Evolutionary conservation across 2,329 filamentous ascomycete genomes (phyloP).

Genomic region (Paracoccidioides brasiliensis): DNA sequence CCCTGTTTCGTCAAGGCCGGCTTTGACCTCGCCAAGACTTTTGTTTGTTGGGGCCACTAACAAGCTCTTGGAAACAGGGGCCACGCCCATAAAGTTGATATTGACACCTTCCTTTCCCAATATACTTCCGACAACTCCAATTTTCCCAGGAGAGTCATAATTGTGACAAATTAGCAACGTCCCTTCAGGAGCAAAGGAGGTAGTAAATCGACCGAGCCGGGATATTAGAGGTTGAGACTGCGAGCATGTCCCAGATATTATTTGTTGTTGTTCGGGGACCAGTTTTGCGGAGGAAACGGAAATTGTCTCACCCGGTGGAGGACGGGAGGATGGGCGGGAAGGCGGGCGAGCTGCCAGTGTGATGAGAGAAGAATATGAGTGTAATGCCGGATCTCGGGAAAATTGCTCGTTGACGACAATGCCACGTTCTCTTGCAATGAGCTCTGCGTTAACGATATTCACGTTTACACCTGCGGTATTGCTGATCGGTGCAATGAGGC

Average conservation of each 20-base stretch:
- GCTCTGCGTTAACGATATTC: slow-evolving; percentile 69
- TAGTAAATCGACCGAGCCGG: slow-evolving; percentile 58
- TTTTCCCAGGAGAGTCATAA: slow-evolving; percentile 70
- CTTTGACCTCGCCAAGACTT: slow-evolving; percentile 13
- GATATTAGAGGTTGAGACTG: slow-evolving; percentile 46
- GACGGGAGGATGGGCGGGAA: slow-evolving; percentile 23
- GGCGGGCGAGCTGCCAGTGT: slow-evolving; percentile 47
- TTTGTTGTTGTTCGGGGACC: slow-evolving; percentile 31
- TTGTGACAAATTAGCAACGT: slow-evolving; percentile 68
- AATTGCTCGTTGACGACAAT: slow-evolving; percentile 65
- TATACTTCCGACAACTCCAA: slow-evolving; percentile 61
- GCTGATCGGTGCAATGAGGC: slow-evolving; percentile 56
- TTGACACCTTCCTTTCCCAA: slow-evolving; percentile 61
- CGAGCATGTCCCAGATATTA: slow-evolving; percentile 35
- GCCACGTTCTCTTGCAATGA: slow-evolving; percentile 64
- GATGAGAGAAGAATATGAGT: slow-evolving; percentile 57
- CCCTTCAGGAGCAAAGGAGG: slow-evolving; percentile 59
- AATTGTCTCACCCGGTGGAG: slow-evolving; percentile 9
- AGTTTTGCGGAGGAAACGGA: slow-evolving; percentile 14
- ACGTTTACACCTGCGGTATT: slow-evolving; percentile 54
- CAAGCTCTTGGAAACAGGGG: slow-evolving; percentile 27
- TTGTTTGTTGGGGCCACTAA: slow-evolving; percentile 8
- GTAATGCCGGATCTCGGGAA: slow-evolving; percentile 45
- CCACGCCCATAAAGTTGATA: slow-evolving; percentile 68
- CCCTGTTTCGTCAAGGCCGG: slow-evolving; percentile 11